Conservation (phyloP, 495 filamentous ascomycete species). For the Xylaria scruposa region DNA sequence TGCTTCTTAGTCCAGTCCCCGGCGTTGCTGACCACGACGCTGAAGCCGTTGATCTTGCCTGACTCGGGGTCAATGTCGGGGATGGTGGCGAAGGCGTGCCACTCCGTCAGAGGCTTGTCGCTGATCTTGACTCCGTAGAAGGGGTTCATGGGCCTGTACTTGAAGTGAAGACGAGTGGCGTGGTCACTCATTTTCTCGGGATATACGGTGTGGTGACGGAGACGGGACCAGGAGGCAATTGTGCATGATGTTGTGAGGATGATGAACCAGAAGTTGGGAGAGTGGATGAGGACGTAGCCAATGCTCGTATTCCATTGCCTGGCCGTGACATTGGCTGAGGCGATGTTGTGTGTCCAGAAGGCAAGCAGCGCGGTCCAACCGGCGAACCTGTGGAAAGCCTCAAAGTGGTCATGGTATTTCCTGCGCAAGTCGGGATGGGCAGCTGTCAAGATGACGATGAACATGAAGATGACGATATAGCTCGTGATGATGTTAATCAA, state of each 20-base stretch:
- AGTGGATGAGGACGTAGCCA: slow-evolving; percentile 52
- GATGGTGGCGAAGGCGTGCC: slow-evolving; percentile 84
- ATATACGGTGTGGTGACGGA: slow-evolving; percentile 64
- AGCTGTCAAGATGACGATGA: slow-evolving; percentile 49
- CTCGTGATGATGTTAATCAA: slow-evolving; percentile 49
- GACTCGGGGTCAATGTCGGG: slow-evolving; percentile 56
- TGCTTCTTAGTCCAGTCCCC: slow-evolving; percentile 81
- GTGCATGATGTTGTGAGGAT: slow-evolving; percentile 64
- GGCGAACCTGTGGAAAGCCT: slow-evolving; percentile 69
- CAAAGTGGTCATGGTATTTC: slow-evolving; percentile 68
- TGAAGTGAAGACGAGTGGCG: slow-evolving; percentile 74
- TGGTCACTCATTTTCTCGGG: slow-evolving; percentile 72
- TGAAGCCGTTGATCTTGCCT: slow-evolving; percentile 64
- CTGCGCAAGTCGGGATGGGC: slow-evolving; percentile 61
- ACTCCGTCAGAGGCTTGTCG: slow-evolving; percentile 70
- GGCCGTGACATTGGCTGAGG: slow-evolving; percentile 60
- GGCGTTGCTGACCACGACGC: slow-evolving; percentile 75
- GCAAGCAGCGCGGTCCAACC: slow-evolving; percentile 67
- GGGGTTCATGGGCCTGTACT: slow-evolving; percentile 57
- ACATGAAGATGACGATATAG: slow-evolving; percentile 50
- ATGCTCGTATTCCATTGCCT: slow-evolving; percentile 57
- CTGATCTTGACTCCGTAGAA: slow-evolving; percentile 63
- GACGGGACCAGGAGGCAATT: slow-evolving; percentile 71
- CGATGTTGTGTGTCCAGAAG: slow-evolving; percentile 70
- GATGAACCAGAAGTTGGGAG: slow-evolving; percentile 74